These are phyloP conservation scores for Neonectria coccinea DNA, from an alignment of 2,329 filamentous ascomycete species.

Conservation along the genomic window DNA sequence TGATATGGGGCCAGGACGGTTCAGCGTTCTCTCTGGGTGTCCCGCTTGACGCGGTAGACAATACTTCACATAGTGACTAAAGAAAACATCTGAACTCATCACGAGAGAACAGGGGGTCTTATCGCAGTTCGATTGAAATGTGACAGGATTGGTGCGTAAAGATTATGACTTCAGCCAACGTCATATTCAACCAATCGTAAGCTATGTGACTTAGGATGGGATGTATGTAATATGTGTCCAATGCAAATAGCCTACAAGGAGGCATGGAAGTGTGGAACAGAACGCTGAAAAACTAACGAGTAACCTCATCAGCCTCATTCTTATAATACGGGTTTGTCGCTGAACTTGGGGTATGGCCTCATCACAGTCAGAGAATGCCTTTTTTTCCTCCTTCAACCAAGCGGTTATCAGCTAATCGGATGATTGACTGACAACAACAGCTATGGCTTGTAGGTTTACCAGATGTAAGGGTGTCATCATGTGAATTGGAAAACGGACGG, in stretches of 20 bases:
- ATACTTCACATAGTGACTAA: slow-evolving; percentile 20
- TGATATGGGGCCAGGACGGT: slow-evolving; percentile 21
- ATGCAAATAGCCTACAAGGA: not conserved
- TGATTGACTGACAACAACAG: slow-evolving; percentile 44
- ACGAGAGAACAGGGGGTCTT: not conserved
- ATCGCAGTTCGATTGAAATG: not conserved
- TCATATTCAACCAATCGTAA: not conserved
- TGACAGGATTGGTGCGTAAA: not conserved
- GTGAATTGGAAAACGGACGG: slow-evolving; percentile 17
- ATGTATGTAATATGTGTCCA: not conserved
- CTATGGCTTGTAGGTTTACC: slow-evolving; percentile 55
- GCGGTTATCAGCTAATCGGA: slow-evolving; percentile 40
- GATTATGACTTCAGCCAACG: not conserved
- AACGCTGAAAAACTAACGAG: slow-evolving; percentile 12
- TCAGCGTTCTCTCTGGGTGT: slow-evolving; percentile 19
- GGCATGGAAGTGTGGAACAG: not conserved
- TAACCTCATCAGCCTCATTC: slow-evolving; percentile 32
- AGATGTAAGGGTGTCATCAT: slow-evolving; percentile 56
- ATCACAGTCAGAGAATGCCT: slow-evolving; percentile 44
- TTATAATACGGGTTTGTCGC: not conserved
- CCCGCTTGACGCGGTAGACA: slow-evolving; percentile 29
- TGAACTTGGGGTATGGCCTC: slow-evolving; percentile 9
- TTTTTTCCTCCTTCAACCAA: slow-evolving; percentile 42
- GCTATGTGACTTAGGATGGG: not conserved
- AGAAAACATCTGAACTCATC: slow-evolving; percentile 7